Evolutionary conservation across 2,329 filamentous ascomycete genomes (phyloP).

Genomic region (Colletotrichum eleusines): DNA sequence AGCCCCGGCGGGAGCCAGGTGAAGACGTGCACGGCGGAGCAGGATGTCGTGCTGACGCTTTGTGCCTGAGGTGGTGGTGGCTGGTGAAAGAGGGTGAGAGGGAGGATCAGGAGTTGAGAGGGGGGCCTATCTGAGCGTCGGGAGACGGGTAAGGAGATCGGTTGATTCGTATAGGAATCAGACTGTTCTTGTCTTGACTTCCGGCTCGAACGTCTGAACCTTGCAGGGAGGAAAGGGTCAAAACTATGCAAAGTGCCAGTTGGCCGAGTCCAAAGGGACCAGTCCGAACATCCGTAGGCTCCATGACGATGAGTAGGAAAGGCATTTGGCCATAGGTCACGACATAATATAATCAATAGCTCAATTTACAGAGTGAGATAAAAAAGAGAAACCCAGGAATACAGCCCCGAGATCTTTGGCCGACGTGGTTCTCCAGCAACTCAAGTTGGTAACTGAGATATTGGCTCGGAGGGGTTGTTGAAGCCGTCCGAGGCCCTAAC

Average conservation of each 20-base stretch:
- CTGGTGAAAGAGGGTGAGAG: background rate
- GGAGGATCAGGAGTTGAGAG: no score
- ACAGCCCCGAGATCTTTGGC: background rate
- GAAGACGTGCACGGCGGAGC: conserved; percentile 50
- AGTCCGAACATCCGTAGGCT: background rate
- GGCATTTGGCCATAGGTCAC: background rate
- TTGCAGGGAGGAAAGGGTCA: background rate
- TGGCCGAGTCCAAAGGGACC: background rate
- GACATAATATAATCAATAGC: background rate
- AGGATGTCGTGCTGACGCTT: conserved; percentile 53
- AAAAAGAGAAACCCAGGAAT: background rate
- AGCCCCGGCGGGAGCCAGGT: conserved; percentile 54
- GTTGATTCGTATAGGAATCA: background rate
- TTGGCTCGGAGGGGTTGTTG: no score
- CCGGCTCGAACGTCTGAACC: background rate
- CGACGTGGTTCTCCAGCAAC: background rate
- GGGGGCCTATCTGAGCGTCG: background rate
- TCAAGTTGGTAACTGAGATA: no score
- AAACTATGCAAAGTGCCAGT: background rate
- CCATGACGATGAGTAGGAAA: background rate
- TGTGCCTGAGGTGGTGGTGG: conserved; percentile 45
- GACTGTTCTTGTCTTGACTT: background rate
- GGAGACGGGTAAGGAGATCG: background rate
- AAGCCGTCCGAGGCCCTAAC: no score
- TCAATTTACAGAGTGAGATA: background rate